A percentile compares a stretch with the other conserved stretches of the same genome.
phyloP scores from a whole-genome alignment of 306 rosid species.

The Fragaria vesca region DNA sequence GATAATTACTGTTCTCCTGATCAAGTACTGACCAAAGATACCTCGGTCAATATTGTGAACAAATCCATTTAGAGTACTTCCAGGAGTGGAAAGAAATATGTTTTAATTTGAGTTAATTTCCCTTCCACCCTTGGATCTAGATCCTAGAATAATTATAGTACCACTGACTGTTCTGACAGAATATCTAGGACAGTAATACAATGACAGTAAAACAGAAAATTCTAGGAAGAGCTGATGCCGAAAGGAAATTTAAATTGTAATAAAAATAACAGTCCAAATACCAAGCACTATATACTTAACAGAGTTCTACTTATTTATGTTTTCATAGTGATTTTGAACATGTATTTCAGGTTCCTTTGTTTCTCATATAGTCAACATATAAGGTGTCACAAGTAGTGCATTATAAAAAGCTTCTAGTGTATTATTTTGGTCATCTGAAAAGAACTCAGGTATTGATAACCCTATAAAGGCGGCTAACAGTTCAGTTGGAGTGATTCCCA shows the following conservation, averaged over 20 bases:
- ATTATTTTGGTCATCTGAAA: neutral
- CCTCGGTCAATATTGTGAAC: neutral
- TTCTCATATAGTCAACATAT: neutral
- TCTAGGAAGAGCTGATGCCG: neutral
- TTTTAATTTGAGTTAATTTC: neutral
- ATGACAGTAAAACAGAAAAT: neutral
- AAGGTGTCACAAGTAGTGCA: neutral
- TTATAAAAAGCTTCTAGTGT: neutral
- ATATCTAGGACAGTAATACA: neutral
- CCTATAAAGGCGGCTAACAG: neutral
- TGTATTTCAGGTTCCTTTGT: neutral
- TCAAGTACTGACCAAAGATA: neutral
- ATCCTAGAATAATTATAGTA: no score
- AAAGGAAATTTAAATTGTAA: no score
- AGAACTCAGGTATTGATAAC: neutral
- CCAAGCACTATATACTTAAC: neutral
- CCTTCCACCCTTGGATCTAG: neutral
- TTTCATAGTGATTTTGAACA: neutral
- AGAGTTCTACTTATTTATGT: neutral
- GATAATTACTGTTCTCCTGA: neutral
- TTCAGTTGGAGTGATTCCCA: neutral
- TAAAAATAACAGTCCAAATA: no score
- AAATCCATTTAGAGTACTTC: neutral
- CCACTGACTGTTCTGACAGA: neutral
- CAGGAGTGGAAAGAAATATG: neutral